Evolutionary conservation across 2,329 filamentous ascomycete species (phyloP), one percentile per base, ranked within the genome.

Genomic region (Ceratocystis cubensis): DNA sequence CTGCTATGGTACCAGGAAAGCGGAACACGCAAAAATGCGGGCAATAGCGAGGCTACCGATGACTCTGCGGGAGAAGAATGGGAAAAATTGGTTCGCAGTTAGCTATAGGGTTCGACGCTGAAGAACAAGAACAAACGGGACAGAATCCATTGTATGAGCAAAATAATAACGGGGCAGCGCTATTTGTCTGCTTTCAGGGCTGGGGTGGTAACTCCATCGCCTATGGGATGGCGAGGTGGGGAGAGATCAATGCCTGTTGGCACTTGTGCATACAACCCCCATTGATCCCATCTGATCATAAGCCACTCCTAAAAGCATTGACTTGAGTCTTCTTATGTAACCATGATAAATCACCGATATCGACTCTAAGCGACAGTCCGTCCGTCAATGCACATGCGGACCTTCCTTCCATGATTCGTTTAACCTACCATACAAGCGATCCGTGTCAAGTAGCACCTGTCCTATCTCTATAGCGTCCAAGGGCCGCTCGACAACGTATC

Each of bases 11-110:
- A 94, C 88, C 88, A 95, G 53, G 80, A 76, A 28, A 96, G 80
- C 1, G 91, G 92, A 1, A 96, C 86, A 71, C 89, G 87, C 61
- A 96, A 84, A 81, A 88, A 96, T 69, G 89, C 87, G 0, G 88
- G 86, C 62, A 95, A 79, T 17, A 89, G 89, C 41, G 85, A 82
- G 30, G 86, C 88, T 70, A 89, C 83, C 30, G 85, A 81, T 76
- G 78, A 83, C 81, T 89, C 79, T 82, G 53, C n/a, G 71, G 41
- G 59, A 5, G 41, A 37, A 48, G 8, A 25, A 10, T 8, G 45
- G 46, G 50, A 63, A 28, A 20, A 8, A n/a, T 7, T 1, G 41
- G 5, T 45, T 25, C 37, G 10, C 10, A 41, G 28, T 63, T 46
- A 68, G 46, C 53, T 30, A 37, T 17, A 30, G 53, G 33, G 46